Conservation (phyloP, 1,139 yeast species). For the Groenewaldozyma auringiensis region DNA sequence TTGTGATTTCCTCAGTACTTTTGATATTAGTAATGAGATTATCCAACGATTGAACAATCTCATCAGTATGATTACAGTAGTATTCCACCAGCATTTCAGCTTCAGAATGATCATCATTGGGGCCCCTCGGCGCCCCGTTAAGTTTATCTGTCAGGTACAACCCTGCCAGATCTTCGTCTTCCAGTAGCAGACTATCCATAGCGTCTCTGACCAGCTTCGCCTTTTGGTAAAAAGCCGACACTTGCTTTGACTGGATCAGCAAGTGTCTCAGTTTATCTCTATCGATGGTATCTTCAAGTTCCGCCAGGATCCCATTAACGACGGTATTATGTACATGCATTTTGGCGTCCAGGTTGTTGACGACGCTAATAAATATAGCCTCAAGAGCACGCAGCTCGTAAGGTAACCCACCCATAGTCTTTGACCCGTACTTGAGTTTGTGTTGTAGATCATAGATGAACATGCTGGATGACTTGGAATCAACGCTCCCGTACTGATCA, state of each 20-base stretch:
- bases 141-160: constrained; percentile 61
- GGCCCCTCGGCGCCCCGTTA: constrained; percentile 26
- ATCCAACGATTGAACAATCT: constrained; percentile 89
- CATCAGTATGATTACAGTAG: constrained; percentile 92
- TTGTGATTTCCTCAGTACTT: constrained; percentile 93
- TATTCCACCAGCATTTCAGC: constrained; percentile 88
- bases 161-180: constrained; percentile 83
- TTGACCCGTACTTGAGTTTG: constrained; percentile 47
- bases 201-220: constrained; percentile 77
- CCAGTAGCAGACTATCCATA: constrained; percentile 79
- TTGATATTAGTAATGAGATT: constrained; percentile 75
- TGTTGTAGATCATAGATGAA: constrained; percentile 84
- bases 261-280: constrained; percentile 73
- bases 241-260: constrained; percentile 70
- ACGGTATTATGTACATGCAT: constrained; percentile 63
- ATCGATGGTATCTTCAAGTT: constrained; percentile 79
- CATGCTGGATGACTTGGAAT: constrained; percentile 58
- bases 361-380: constrained; percentile 74
- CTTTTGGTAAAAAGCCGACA: constrained; percentile 77
- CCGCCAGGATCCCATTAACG: constrained; percentile 72
- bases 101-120: constrained; percentile 53
- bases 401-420: constrained; percentile 33
- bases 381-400: constrained; percentile 91
- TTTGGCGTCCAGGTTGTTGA: constrained; percentile 79
- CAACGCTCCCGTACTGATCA: constrained; percentile 58